These are phyloP conservation scores for Lactarius pseudohatsudake DNA, from an alignment of 768 basidiomycete species.

Conservation along the genomic window DNA sequence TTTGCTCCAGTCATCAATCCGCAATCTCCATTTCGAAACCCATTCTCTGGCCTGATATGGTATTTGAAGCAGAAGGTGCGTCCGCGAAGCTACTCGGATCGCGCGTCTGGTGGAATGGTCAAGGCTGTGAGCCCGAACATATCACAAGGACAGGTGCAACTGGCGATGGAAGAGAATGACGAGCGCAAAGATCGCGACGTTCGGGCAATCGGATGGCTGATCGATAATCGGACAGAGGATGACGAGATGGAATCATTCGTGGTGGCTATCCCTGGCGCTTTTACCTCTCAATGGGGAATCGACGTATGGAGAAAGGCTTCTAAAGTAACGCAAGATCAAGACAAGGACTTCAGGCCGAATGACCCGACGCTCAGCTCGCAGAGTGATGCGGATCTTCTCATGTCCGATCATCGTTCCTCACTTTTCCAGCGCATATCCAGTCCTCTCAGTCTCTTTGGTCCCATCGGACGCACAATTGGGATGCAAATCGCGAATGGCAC, in stretches of 20 bases:
- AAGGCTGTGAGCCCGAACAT: neutral
- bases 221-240: slow-evolving; percentile 2
- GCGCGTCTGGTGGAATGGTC: neutral
- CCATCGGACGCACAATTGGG: neutral
- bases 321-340: neutral
- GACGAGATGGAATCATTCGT: slow-evolving; percentile 12
- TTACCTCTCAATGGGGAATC: neutral
- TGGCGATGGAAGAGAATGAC: slow-evolving; percentile 4
- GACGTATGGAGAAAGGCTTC: neutral
- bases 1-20: slow-evolving; percentile 11
- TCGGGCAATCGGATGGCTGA: neutral
- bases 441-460: neutral
- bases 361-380: neutral
- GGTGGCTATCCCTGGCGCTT: neutral
- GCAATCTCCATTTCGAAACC: slow-evolving; percentile 14
- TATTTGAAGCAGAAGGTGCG: slow-evolving; percentile 8
- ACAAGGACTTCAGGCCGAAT: neutral
- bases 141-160: neutral
- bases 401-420: neutral
- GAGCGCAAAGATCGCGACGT: slow-evolving; percentile 3
- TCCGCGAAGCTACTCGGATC: neutral
- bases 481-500: neutral
- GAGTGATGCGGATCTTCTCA: neutral
- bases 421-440: neutral
- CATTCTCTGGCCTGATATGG: slow-evolving; percentile 19